A percentile compares a stretch with the other conserved stretches of the same genome.
Conservation (phyloP, 371 early-diverging fungal species). For the Mortierella sp. region DNA sequence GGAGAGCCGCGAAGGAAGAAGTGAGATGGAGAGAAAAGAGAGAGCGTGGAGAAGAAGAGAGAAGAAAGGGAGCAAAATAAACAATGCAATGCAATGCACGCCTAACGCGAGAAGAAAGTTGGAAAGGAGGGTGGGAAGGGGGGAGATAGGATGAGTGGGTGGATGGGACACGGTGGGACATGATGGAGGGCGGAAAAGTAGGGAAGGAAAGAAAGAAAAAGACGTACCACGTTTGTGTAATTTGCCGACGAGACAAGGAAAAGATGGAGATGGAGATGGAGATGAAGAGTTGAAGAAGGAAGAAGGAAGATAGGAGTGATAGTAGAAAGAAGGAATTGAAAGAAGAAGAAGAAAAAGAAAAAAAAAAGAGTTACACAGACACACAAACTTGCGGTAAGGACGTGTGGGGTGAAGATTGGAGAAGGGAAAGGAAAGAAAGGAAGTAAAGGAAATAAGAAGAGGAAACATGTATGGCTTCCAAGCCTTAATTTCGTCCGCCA, state of each 20-base stretch:
- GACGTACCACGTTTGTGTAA: background rate
- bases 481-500: background rate
- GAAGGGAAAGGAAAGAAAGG: background rate
- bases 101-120: background rate
- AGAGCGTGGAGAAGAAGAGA: conserved; percentile 2
- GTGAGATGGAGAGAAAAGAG: background rate
- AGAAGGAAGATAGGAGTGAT: too few relatives aligned
- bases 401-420: background rate
- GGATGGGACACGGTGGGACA: background rate
- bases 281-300: background rate
- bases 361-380: background rate
- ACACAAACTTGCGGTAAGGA: background rate
- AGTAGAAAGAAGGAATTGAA: background rate
- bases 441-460: background rate
- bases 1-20: background rate
- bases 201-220: background rate
- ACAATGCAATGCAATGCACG: conserved; percentile 7
- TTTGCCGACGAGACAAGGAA: background rate
- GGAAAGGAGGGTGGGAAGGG: background rate
- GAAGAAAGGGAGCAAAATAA: conserved; percentile 3
- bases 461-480: background rate
- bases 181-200: background rate
- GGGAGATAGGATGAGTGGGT: background rate
- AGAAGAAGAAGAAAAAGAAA: background rate
- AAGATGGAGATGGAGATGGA: background rate